Conservation (phyloP, 257 asterid genomes). For the Nicotiana tomentosiformis region DNA sequence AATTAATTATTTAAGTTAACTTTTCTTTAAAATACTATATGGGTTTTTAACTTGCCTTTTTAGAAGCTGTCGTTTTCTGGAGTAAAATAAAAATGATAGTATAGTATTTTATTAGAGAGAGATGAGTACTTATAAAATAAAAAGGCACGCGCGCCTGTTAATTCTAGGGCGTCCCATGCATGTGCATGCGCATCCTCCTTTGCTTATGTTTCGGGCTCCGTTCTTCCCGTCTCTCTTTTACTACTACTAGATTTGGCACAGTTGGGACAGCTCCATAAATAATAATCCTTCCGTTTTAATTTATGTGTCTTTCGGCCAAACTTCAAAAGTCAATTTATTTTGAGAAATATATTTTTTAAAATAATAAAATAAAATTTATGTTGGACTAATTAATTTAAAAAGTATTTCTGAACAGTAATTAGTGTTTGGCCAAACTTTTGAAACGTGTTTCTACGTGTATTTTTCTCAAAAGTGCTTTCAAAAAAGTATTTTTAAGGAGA, state of each 20-base stretch:
- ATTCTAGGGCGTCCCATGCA: background rate
- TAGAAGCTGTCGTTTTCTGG: constrained; percentile 22
- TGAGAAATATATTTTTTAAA: too few species aligned
- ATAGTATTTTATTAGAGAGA: background rate
- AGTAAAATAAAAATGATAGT: background rate
- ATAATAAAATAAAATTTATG: fast-evolving
- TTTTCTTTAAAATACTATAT: too few species aligned
- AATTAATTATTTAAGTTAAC: too few species aligned
- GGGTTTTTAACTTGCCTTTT: constrained; percentile 3
- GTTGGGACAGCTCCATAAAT: background rate
- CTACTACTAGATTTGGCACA: background rate
- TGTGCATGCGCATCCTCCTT: constrained; percentile 5
- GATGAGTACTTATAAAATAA: background rate
- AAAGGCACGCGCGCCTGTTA: constrained; percentile 42
- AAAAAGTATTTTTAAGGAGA: too few species aligned
- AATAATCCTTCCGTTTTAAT: too few species aligned
- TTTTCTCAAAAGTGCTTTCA: too few species aligned
- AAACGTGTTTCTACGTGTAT: too few species aligned
- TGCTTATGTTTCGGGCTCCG: constrained; percentile 6
- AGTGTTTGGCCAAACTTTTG: too few species aligned
- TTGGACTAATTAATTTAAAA: too few species aligned
- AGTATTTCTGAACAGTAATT: too few species aligned
- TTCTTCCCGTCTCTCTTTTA: background rate
- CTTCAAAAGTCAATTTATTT: too few species aligned
- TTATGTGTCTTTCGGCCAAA: too few species aligned